These are phyloP conservation scores for Amphicarpaea edgeworthii DNA, from an alignment of 306 rosid species.

Conservation along the genomic window DNA sequence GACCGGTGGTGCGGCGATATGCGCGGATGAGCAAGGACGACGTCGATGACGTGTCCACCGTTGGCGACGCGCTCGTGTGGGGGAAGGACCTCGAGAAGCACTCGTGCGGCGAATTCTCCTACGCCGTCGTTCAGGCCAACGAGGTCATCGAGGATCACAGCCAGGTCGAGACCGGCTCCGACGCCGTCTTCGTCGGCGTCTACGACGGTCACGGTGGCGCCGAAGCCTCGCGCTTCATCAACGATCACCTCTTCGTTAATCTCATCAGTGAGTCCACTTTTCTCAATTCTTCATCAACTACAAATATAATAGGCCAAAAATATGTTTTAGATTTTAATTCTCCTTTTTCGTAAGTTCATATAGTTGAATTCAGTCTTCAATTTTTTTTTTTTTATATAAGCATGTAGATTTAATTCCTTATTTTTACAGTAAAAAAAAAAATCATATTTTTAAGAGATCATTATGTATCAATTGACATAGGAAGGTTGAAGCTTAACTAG, in stretches of 20 bases:
- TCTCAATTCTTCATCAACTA: neutral
- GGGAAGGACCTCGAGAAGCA: slow-evolving; percentile 71
- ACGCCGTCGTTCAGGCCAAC: slow-evolving; percentile 88
- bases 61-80: slow-evolving; percentile 76
- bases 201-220: slow-evolving; percentile 94
- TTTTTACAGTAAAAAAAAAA: too few relatives aligned
- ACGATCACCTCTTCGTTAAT: slow-evolving; percentile 66
- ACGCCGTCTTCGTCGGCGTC: slow-evolving; percentile 79
- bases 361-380: too few relatives aligned
- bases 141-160: slow-evolving; percentile 78
- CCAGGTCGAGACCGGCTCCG: slow-evolving; percentile 81
- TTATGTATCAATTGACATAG: too few relatives aligned
- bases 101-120: slow-evolving; percentile 78
- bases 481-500: too few relatives aligned
- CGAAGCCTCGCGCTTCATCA: slow-evolving; percentile 70
- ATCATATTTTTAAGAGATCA: too few relatives aligned
- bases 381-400: too few relatives aligned
- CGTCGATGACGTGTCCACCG: slow-evolving; percentile 50
- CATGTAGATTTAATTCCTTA: too few relatives aligned
- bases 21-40: slow-evolving; percentile 89
- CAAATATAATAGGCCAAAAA: too few relatives aligned
- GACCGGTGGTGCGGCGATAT: slow-evolving; percentile 81
- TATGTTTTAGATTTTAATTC: too few relatives aligned
- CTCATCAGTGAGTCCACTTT: slow-evolving; percentile 65
- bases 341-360: too few relatives aligned